Base-by-base conservation (phyloP, 1,284 basidiomycete genomes). In the Ganoderma leucocontextum region DNA sequence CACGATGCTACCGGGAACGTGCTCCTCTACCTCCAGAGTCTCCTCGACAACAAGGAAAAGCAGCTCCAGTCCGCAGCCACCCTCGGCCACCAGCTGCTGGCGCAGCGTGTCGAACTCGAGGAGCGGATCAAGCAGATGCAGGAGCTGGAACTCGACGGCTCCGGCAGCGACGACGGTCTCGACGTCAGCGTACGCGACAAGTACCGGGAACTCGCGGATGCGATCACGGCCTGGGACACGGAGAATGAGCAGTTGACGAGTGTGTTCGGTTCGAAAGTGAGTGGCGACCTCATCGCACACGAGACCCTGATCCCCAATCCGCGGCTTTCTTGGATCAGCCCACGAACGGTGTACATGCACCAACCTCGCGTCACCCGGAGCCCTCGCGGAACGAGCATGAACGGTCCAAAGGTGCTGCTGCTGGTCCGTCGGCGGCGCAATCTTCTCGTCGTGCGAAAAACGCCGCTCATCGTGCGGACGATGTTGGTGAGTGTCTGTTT, bases 41-140 rank as follows among this genome's bases (percentile, higher is more conserved):
- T 97, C 69, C 88, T 98, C 72, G 93, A 95, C 81, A 86, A 84
- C 80, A 98, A 98, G 84, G 93, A 95, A 79, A 89, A 91, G 77
- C 95, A 98, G 79, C 90, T 97, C 55, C 91, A 95, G 73, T 92
- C 95, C 73, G 94, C 95, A 8, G 95, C 93, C 53, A 91, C 91
- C 66, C 90, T 98, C 78, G 96, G 96, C 62, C 94, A 97, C 81
- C 92, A 93, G 79, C 89, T 98, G 74, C 89, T 97, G 70, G 88
- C 90, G 35, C 96, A 98, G 83, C 95, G 95, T 80, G 91, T 93
- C 81, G 95, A 97, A 78, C 88, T 98, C 70, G 94, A 97, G 81
- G 90, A 93, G 74, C 88, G 94, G 59, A 94, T 98, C 70, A 85
- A 88, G 61, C 91, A 92, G 73, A 85, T 98, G 65, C 90, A 94